Base-by-base conservation (phyloP, 2,329 filamentous ascomycete species). In the Colletotrichum costaricense region DNA sequence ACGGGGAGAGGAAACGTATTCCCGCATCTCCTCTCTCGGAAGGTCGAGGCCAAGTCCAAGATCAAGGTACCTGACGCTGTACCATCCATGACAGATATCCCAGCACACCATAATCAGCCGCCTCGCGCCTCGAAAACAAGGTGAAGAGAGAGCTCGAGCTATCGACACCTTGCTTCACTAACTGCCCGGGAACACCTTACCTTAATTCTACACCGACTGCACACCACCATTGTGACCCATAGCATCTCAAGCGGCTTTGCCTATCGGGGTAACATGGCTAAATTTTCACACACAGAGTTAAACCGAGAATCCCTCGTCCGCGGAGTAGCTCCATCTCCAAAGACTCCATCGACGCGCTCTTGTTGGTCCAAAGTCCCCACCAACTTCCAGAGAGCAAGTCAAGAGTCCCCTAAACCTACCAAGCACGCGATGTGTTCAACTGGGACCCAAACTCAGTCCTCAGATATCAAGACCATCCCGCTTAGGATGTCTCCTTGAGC, bases 351-450 rank as follows among this genome's bases (percentile, higher is more conserved):
- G 30, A 70, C 42, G 67, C 67, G 46, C 54, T 33, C 30, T 52
- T 38, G 28, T 54, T 62, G 63, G 68, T n/a, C 26, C 54, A n/a
- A 22, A 46, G 24, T 56, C 35, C n/a, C 69, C 49, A 62, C 64
- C 28, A 63, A 56, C 52, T 59, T 30, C 22, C 57, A 57, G 59
- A 68, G 26, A 33, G n/a, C 60, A 42, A 19, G 54, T 24, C 42
- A 63, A 63, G 26, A 22, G 12, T 11, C 38, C 11, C 60, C 42
- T 54, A 42, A 55, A 46, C n/a, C 46, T 58, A 26, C 7, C 7
- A 19, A 38, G 42, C 65, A 63, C 59, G 58, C 46, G 38, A 54
- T 11, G 28, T 42, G 58, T 54, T 58, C 19, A 26, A 33, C 24
- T 30, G 46, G 54, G 52, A 30, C 33, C 42, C 42, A 46, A 46